Conservation (phyloP, 495 filamentous ascomycete species). For the Coniosporium apollinis region DNA sequence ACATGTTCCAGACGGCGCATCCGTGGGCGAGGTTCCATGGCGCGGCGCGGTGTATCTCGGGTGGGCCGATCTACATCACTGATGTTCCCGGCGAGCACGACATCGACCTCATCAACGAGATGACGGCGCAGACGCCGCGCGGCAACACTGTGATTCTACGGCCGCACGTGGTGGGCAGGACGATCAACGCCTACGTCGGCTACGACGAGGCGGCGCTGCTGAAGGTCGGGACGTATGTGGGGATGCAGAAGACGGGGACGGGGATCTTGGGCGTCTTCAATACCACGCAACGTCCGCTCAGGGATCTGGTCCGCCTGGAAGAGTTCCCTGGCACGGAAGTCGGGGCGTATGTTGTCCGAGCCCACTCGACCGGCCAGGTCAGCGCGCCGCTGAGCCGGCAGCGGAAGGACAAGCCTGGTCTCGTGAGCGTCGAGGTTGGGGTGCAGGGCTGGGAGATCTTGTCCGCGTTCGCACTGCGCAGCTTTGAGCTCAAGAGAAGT, state of each 20-base stretch:
- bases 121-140: conserved; percentile 50
- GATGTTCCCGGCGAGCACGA: conserved; percentile 74
- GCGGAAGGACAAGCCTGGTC: conserved; percentile 12
- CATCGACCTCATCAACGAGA: conserved; percentile 52
- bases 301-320: conserved; percentile 48
- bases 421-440: conserved; percentile 43
- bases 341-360: conserved; percentile 49
- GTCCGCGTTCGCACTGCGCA: conserved; percentile 46
- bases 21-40: conserved; percentile 68
- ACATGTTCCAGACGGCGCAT: conserved; percentile 93
- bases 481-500: conserved; percentile 31
- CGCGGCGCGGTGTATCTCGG: conserved; percentile 74
- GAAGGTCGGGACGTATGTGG: conserved; percentile 60
- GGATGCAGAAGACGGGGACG: conserved; percentile 46
- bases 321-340: conserved; percentile 53
- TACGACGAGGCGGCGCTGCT: conserved; percentile 59
- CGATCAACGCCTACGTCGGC: conserved; percentile 50
- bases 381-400: conserved; percentile 26
- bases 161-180: conserved; percentile 51
- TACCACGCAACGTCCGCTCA: conserved; percentile 35
- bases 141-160: conserved; percentile 62
- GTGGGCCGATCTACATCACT: conserved; percentile 86
- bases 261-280: conserved; percentile 79
- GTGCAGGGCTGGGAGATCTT: conserved; percentile 66
- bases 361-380: conserved; percentile 51